A percentile compares a stretch with the other conserved stretches of the same genome.
These are phyloP conservation scores for Penicillium paxilli DNA, from an alignment of 495 filamentous ascomycete species.

Conservation along the genomic window DNA sequence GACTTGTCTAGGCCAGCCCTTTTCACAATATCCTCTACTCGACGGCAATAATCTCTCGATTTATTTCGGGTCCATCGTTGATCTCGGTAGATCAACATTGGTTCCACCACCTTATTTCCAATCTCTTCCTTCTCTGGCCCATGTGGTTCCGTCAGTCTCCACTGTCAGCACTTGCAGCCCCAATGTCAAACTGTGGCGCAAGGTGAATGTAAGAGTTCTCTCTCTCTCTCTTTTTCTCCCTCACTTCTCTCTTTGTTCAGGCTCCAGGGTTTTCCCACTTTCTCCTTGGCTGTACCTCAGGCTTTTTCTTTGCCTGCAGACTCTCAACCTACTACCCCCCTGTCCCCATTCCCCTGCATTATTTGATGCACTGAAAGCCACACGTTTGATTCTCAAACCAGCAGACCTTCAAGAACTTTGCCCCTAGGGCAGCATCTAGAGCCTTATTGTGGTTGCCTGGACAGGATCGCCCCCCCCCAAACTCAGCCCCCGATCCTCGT, in stretches of 20 bases:
- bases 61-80: conserved; percentile 1
- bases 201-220: no score
- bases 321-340: neutral
- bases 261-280: neutral
- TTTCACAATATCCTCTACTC: neutral
- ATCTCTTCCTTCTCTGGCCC: no score
- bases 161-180: neutral
- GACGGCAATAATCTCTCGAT: neutral
- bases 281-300: no score
- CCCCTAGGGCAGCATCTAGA: conserved; percentile 4
- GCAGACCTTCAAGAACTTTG: neutral
- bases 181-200: neutral
- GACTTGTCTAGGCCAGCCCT: neutral
- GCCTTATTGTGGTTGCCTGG: neutral
- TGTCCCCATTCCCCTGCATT: neutral
- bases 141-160: conserved; percentile 2
- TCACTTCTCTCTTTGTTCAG: neutral
- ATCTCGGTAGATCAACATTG: conserved; percentile 15
- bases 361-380: neutral
- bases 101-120: conserved; percentile 27
- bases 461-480: conserved; percentile 1
- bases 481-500: conserved; percentile 9
- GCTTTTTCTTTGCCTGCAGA: neutral
- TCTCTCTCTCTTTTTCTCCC: neutral
- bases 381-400: neutral